Evolutionary conservation across 2,329 filamentous ascomycete genomes (phyloP).

Genomic region (Ceratocystis destructans): DNA sequence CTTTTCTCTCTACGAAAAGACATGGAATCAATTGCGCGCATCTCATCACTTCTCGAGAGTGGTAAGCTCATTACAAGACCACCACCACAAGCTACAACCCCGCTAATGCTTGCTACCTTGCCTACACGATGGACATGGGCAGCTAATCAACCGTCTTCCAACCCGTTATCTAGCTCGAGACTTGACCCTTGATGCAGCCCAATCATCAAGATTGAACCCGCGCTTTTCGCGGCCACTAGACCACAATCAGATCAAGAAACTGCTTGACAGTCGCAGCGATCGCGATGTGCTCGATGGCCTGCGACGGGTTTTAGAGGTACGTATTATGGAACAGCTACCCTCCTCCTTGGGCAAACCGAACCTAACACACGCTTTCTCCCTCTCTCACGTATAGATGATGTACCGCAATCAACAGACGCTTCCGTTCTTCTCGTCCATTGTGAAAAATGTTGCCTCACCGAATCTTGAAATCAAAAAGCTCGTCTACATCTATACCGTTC

Average conservation of each 20-base stretch:
- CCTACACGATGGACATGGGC: constrained; percentile 2
- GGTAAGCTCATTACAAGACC: constrained; percentile 40
- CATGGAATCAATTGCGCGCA: constrained; percentile 94
- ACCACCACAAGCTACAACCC: not conserved
- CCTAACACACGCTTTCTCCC: not conserved
- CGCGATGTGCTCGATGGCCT: constrained; percentile 85
- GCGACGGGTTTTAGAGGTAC: constrained; percentile 73
- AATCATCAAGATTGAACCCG: constrained; percentile 59
- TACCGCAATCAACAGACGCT: constrained; percentile 79
- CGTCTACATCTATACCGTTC: constrained; percentile 94
- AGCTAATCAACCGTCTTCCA: constrained; percentile 5
- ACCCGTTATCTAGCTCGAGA: constrained; percentile 56
- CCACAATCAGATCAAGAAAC: constrained; percentile 77
- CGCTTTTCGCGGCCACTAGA: constrained; percentile 53
- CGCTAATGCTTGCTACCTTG: not conserved
- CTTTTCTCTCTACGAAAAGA: not conserved
- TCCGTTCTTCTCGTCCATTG: constrained; percentile 90
- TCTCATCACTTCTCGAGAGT: constrained; percentile 88
- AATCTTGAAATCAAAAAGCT: constrained; percentile 95
- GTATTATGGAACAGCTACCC: constrained; percentile 22
- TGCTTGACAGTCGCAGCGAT: constrained; percentile 86
- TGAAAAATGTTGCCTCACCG: constrained; percentile 92
- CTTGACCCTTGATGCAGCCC: constrained; percentile 91
- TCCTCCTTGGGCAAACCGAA: not conserved
- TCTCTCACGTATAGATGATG: constrained; percentile 57